Evolutionary conservation across 1,139 yeast species (phyloP), one percentile per base, ranked within the genome.

Genomic region (Arxiozyma bovina): DNA sequence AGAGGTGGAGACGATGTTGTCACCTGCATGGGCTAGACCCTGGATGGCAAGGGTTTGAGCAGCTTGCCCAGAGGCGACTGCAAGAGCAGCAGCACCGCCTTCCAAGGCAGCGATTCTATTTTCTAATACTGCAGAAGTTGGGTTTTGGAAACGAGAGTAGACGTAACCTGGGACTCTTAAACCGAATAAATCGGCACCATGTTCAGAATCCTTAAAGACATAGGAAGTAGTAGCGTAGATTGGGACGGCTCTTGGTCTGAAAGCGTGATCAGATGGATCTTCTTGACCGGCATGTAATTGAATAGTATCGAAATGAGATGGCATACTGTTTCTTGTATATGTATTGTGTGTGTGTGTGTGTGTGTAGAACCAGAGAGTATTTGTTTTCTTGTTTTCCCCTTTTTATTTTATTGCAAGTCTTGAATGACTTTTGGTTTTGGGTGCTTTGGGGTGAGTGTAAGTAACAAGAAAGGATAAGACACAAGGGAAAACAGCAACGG

Each of bases 31-130:
- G 45, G 96, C 96, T 64, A 90, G 78, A 56, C 90, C 90, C 46
- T 88, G 77, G 67, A 90, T 77, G 42, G 97, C 96, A 58, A 87
- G 70, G 63, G 89, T 80, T 71, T 90, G 97, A 44, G 98, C 97
- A 54, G 97, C 93, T 74, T 90, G 97, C 58, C 99, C 98, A 15
- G 97, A 90, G 38, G 96, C 73, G 42, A 86, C 85, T n/a, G 96
- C 94, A 58, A 91, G 74, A 4, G 96, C 98, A 59, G 86, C 96
- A 54, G 83, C 83, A 66, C 98, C 99, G 57, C 87, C 86, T 74
- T 93, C 99, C 59, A 93, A 79, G 52, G 96, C 94, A 55, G 96
- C 95, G 55, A 93, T 78, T 74, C 99, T 81, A 70, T 87, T 81
- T 73, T 93, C 99, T 61, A 93, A 86, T 34, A 87, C 93, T 62